phyloP scores from a whole-genome alignment of 2,329 filamentous ascomycete species.

The Talaromyces islandicus region DNA sequence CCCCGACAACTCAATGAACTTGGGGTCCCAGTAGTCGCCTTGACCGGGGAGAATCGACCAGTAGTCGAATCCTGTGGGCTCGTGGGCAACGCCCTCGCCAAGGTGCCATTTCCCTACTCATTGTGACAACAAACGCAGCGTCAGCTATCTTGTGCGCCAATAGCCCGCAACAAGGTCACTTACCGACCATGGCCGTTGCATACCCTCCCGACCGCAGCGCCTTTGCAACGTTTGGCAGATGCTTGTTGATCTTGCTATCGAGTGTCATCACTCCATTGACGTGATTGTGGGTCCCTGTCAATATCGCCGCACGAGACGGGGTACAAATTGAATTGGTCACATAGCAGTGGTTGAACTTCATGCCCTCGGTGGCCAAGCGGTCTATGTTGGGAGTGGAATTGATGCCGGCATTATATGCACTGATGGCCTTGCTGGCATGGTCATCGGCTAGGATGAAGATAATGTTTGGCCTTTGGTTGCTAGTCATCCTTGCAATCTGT shows the following conservation, averaged over 20 bases:
- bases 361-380: constrained; percentile 44
- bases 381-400: constrained; percentile 50
- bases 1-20: constrained; percentile 41
- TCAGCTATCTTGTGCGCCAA: too few species aligned
- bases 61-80: constrained; percentile 48
- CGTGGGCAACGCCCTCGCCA: constrained; percentile 42
- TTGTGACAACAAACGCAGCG: too few species aligned
- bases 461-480: constrained; percentile 21
- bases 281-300: constrained; percentile 49
- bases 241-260: constrained; percentile 45
- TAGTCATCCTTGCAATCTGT: too few species aligned
- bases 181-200: constrained; percentile 47
- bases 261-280: constrained; percentile 50
- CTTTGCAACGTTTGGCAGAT: constrained; percentile 48
- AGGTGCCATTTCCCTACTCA: constrained; percentile 44
- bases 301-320: constrained; percentile 45
- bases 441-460: constrained; percentile 53
- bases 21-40: constrained; percentile 48
- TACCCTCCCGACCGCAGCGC: constrained; percentile 41
- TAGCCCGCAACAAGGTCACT: too few species aligned
- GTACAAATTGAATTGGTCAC: constrained; percentile 52
- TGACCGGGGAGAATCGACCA: constrained; percentile 49
- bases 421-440: constrained; percentile 48
- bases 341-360: constrained; percentile 50
- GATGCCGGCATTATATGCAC: constrained; percentile 46